Evolutionary conservation across 345 rosid genomes (phyloP).

Genomic region (Luvunga scandens): DNA sequence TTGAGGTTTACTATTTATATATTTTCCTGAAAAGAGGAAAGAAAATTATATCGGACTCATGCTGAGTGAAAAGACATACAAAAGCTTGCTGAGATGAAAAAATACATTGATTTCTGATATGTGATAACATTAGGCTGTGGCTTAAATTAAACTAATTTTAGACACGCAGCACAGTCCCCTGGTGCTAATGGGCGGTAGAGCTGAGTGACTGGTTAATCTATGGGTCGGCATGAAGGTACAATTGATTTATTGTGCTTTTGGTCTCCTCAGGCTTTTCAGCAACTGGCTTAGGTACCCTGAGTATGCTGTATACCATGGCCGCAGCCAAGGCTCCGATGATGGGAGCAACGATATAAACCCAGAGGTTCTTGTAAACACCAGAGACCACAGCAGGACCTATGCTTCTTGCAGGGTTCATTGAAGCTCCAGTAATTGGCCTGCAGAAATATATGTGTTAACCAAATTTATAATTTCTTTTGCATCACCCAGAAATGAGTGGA

Average conservation of each 20-base stretch:
- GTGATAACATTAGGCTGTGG: too few species aligned
- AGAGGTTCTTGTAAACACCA: constrained; percentile 39
- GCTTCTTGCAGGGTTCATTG: constrained; percentile 59
- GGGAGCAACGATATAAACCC: constrained; percentile 46
- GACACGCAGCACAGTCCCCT: too few species aligned
- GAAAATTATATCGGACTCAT: neutral
- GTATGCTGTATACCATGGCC: constrained; percentile 24
- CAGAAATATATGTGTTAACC: constrained; percentile 3
- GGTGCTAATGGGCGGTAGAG: too few species aligned
- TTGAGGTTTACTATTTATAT: neutral
- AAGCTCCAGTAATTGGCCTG: constrained; percentile 59
- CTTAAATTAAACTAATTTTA: too few species aligned
- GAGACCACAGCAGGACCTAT: constrained; percentile 47
- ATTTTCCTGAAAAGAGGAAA: neutral
- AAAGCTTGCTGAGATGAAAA: neutral
- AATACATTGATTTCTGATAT: too few species aligned
- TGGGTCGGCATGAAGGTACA: constrained; percentile 23
- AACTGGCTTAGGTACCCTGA: constrained; percentile 30
- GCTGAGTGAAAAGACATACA: neutral
- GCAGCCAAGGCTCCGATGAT: constrained; percentile 40
- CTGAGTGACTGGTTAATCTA: neutral
- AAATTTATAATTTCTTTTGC: neutral
- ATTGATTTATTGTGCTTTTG: constrained; percentile 25
- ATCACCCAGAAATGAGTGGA: neutral
- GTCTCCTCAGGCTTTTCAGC: constrained; percentile 18